Conservation (phyloP, 331 rosid species). For the Acacia pycnantha region DNA sequence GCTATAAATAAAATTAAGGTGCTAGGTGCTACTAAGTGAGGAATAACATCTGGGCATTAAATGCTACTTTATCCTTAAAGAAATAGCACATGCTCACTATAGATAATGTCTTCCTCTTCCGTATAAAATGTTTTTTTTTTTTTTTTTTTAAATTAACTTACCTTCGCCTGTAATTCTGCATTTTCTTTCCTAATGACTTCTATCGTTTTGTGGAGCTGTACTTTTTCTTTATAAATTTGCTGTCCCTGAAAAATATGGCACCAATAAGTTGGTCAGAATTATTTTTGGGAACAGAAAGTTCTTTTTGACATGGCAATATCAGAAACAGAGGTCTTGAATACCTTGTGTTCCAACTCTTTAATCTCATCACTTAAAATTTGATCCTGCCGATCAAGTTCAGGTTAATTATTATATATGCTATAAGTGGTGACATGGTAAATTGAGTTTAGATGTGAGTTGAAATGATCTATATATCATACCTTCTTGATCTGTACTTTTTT, state of each 20-base stretch:
- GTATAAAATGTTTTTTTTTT: too few species aligned
- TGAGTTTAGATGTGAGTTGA: neutral
- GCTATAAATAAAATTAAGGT: too few species aligned
- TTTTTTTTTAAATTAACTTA: neutral
- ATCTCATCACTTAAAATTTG: slow-evolving; percentile 65
- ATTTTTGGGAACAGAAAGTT: neutral
- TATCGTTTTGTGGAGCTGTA: slow-evolving; percentile 55
- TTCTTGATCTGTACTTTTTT: slow-evolving; percentile 72
- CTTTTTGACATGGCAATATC: slow-evolving; percentile 14
- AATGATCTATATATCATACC: slow-evolving; percentile 34
- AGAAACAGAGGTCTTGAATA: slow-evolving; percentile 21
- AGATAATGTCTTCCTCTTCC: neutral
- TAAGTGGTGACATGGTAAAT: neutral
- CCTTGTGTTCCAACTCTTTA: slow-evolving; percentile 72
- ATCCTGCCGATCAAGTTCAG: slow-evolving; percentile 46
- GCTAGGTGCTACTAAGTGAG: too few species aligned
- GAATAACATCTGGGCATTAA: too few species aligned
- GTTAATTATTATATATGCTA: neutral
- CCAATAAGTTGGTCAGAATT: slow-evolving; percentile 2
- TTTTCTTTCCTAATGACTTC: slow-evolving; percentile 57
- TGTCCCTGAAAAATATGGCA: slow-evolving; percentile 45
- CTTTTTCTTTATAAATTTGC: slow-evolving; percentile 54
- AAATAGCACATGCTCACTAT: neutral
- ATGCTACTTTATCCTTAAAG: too few species aligned
- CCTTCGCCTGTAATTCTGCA: slow-evolving; percentile 57